phyloP scores from a whole-genome alignment of 768 basidiomycete genomes.

The Termitomyces sp. region DNA sequence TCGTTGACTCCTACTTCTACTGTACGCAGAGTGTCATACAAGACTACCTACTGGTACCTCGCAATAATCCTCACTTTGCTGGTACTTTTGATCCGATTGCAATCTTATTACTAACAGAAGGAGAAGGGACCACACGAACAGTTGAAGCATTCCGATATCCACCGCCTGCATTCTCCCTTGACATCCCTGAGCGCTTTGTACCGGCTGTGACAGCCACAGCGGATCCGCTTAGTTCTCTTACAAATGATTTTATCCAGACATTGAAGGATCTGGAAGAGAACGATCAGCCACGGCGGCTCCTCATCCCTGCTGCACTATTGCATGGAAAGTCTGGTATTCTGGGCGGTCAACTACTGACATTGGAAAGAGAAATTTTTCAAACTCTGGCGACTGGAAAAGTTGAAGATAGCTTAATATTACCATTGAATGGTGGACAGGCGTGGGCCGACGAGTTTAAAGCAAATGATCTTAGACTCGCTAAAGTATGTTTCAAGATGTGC shows the following conservation, averaged over 20 bases:
- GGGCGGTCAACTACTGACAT: conserved; percentile 36
- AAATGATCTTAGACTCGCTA: conserved; percentile 49
- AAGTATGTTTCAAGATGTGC: conserved; percentile 30
- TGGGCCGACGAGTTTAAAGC: conserved; percentile 47
- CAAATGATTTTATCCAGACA: conserved; percentile 36
- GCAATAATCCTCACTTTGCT: conserved; percentile 61
- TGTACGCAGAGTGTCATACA: conserved; percentile 54
- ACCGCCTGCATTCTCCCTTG: conserved; percentile 38
- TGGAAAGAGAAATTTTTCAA: conserved; percentile 45
- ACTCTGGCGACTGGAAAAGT: conserved; percentile 24
- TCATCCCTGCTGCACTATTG: conserved; percentile 31
- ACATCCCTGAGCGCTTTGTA: background rate
- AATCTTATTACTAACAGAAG: conserved; percentile 57
- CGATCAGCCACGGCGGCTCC: conserved; percentile 30
- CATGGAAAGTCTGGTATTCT: conserved; percentile 32
- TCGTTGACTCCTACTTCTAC: conserved; percentile 51
- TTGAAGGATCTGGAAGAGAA: conserved; percentile 31
- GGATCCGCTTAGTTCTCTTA: conserved; percentile 18
- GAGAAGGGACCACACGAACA: conserved; percentile 39
- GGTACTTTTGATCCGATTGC: conserved; percentile 64
- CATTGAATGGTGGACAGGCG: conserved; percentile 48
- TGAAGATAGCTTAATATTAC: conserved; percentile 21
- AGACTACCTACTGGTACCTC: conserved; percentile 77
- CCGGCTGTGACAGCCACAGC: conserved; percentile 1
- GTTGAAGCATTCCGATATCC: conserved; percentile 70